A percentile compares a stretch with the other conserved stretches of the same genome.
These are phyloP conservation scores for Plectranthus barbatus DNA, from an alignment of 257 asterid genomes.

Conservation along the genomic window DNA sequence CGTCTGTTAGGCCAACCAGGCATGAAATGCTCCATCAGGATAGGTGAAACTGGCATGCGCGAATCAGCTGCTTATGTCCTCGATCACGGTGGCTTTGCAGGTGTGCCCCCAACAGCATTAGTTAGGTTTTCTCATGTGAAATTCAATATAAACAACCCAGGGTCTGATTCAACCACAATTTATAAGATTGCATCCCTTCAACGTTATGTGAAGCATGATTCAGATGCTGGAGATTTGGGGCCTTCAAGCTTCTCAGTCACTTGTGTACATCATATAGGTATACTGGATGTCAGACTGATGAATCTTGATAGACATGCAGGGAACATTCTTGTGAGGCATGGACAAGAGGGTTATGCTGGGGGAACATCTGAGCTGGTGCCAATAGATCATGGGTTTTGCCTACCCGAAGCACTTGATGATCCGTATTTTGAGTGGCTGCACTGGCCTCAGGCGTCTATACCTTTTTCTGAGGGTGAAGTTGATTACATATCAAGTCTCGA, in stretches of 20 bases:
- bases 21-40: constrained; percentile 72
- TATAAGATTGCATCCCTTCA: constrained; percentile 75
- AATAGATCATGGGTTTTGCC: constrained; percentile 91
- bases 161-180: constrained; percentile 27
- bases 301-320: no score
- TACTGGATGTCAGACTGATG: constrained; percentile 69
- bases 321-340: constrained; percentile 69
- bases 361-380: constrained; percentile 78
- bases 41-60: constrained; percentile 86
- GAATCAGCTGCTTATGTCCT: constrained; percentile 93
- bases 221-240: constrained; percentile 90
- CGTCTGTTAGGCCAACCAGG: constrained; percentile 90
- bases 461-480: constrained; percentile 70
- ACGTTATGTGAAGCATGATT: constrained; percentile 61
- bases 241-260: constrained; percentile 82
- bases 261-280: constrained; percentile 75
- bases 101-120: constrained; percentile 86
- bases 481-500: constrained; percentile 63
- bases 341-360: constrained; percentile 34
- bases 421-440: constrained; percentile 97
- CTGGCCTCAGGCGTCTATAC: constrained; percentile 90
- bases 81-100: constrained; percentile 70
- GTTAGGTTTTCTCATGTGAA: constrained; percentile 66
- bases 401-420: constrained; percentile 87
- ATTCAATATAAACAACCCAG: constrained; percentile 42